These are phyloP conservation scores for Catenaria anguillulae DNA, from an alignment of 371 early-diverging fungal species.

Conservation along the genomic window DNA sequence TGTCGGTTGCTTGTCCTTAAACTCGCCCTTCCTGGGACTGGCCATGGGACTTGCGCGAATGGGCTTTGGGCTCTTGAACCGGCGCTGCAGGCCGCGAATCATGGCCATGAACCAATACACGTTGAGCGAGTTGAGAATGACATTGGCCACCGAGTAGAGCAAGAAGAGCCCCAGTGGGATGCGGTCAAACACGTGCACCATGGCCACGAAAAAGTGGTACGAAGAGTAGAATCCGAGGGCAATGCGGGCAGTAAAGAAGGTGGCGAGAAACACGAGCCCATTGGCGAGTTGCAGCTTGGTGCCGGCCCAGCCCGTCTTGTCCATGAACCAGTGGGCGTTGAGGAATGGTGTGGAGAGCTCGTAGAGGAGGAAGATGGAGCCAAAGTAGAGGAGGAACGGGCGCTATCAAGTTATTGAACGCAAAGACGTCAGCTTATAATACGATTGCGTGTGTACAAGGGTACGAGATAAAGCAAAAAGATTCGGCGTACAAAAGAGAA, in stretches of 20 bases:
- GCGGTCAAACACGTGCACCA: conserved; percentile 31
- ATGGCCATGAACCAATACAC: conserved; percentile 43
- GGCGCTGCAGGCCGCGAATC: neutral
- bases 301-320: conserved; percentile 30
- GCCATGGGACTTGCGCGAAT: neutral
- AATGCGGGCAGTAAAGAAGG: conserved; percentile 64
- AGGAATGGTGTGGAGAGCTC: conserved; percentile 83
- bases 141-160: conserved; percentile 45
- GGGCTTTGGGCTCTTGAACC: neutral
- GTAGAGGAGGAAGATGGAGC: conserved; percentile 71
- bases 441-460: no score
- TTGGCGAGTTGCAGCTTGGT: conserved; percentile 59
- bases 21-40: no score
- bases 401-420: conserved; percentile 22
- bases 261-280: conserved; percentile 48
- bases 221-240: conserved; percentile 64
- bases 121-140: conserved; percentile 50
- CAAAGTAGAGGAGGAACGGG: conserved; percentile 77
- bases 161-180: conserved; percentile 36
- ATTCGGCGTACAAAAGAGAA: conserved; percentile 59
- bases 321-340: conserved; percentile 83
- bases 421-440: no score
- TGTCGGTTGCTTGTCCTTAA: no score
- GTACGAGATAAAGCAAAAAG: conserved; percentile 8
- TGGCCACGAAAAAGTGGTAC: conserved; percentile 29